Evolutionary conservation across 2,329 filamentous ascomycete genomes (phyloP).

Genomic region (Rhinocladiella mackenziei): DNA sequence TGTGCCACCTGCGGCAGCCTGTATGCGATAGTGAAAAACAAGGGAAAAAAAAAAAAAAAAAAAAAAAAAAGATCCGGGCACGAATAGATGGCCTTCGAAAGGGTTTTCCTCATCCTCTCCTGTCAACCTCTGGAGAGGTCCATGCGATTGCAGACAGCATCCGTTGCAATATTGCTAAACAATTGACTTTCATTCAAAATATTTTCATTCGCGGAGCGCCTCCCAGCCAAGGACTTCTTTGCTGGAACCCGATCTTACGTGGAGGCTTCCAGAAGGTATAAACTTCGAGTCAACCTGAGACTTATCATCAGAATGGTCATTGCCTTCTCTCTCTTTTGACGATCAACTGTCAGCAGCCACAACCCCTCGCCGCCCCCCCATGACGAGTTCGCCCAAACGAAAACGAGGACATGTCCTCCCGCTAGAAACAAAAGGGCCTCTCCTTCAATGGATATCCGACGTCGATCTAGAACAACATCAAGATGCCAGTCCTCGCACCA

Average conservation of each 20-base stretch:
- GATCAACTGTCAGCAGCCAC: neutral
- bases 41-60: too few relatives aligned
- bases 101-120: too few relatives aligned
- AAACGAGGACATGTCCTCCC: conserved; percentile 16
- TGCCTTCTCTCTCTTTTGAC: neutral
- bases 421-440: conserved; percentile 13
- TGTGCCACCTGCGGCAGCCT: too few relatives aligned
- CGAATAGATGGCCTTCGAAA: too few relatives aligned
- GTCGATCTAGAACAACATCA: conserved; percentile 12
- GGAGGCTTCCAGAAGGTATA: neutral
- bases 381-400: conserved; percentile 19
- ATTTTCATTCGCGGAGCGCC: conserved; percentile 1
- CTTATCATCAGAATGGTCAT: too few relatives aligned
- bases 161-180: too few relatives aligned
- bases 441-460: conserved; percentile 5
- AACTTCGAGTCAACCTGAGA: too few relatives aligned
- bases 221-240: neutral
- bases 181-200: too few relatives aligned
- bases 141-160: too few relatives aligned
- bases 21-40: too few relatives aligned
- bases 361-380: neutral
- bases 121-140: too few relatives aligned
- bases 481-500: conserved; percentile 19
- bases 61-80: too few relatives aligned
- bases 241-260: neutral